Percentiles rank a stretch among this genome's conserved stretches.
Conservation (phyloP, 108 stramenopile species). For the Epipyxis sp. region DNA sequence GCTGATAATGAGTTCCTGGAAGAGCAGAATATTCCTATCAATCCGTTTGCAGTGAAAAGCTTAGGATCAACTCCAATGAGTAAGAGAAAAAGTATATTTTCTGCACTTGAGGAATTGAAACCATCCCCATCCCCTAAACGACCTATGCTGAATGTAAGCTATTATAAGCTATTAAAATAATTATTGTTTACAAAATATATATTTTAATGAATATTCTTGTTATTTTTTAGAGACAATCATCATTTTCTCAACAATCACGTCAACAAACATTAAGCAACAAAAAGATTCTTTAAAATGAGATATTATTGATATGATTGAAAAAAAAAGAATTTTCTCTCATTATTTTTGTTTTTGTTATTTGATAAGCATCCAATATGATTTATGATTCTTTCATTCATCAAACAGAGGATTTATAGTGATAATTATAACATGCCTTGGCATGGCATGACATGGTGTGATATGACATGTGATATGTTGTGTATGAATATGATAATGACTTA, state of each 20-base stretch:
- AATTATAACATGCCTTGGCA: too few species aligned
- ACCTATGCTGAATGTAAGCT: slow-evolving; percentile 9
- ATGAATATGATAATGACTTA: too few species aligned
- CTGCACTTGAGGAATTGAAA: background rate
- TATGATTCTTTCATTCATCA: too few species aligned
- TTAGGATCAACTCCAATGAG: background rate
- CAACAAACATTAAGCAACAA: background rate
- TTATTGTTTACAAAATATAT: background rate
- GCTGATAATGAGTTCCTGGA: background rate
- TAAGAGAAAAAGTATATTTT: background rate
- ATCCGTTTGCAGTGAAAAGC: slow-evolving; percentile 29
- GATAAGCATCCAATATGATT: too few species aligned
- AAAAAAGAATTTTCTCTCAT: too few species aligned
- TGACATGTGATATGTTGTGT: too few species aligned
- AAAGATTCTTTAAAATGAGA: background rate
- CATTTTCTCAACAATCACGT: background rate
- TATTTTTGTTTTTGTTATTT: too few species aligned
- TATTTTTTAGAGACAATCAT: background rate
- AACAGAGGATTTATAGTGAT: too few species aligned
- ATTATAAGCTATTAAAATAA: background rate
- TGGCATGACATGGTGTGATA: too few species aligned
- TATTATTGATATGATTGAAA: background rate
- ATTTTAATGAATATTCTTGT: background rate
- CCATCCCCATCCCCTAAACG: slow-evolving; percentile 26
- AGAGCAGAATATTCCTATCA: background rate